Percentiles rank a stretch among this genome's conserved stretches.
phyloP scores from a whole-genome alignment of 169 alveolate species.

The Eimeria zaria region DNA sequence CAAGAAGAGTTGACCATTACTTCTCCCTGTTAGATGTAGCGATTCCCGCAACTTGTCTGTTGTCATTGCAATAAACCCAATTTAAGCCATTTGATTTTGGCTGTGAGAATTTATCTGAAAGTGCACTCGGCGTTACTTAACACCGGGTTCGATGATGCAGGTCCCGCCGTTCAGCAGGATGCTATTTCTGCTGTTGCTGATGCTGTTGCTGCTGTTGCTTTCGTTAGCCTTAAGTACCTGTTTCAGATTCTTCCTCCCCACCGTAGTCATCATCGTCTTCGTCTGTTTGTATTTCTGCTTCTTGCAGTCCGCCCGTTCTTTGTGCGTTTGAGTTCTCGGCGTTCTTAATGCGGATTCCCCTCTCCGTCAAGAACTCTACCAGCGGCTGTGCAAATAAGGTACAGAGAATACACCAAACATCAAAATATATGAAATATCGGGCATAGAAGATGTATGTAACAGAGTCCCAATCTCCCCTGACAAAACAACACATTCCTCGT shows the following conservation, averaged over 20 bases:
- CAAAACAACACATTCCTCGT: neutral
- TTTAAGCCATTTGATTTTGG: neutral
- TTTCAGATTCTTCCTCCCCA: constrained; percentile 74
- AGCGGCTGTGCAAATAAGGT: constrained; percentile 59
- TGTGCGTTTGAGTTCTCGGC: constrained; percentile 37
- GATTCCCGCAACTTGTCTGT: too few species aligned
- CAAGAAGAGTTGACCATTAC: too few species aligned
- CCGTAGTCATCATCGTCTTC: constrained; percentile 84
- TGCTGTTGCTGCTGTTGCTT: too few species aligned
- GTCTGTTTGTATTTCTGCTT: constrained; percentile 78
- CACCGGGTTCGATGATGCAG: too few species aligned
- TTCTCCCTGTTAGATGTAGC: too few species aligned
- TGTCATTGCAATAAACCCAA: too few species aligned
- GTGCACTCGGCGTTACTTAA: neutral
- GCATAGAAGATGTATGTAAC: neutral
- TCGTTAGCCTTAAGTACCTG: constrained; percentile 28
- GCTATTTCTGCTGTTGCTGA: too few species aligned
- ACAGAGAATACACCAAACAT: too few species aligned
- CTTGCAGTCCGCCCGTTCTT: constrained; percentile 74
- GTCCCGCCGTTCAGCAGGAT: too few species aligned
- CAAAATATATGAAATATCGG: neutral
- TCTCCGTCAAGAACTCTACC: constrained; percentile 61
- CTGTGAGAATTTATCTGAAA: neutral
- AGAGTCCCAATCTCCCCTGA: neutral
- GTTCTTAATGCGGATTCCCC: constrained; percentile 83